A percentile compares a stretch with the other conserved stretches of the same genome.
Conservation (phyloP, 2,329 filamentous ascomycete species). For the Drechslerella stenobrocha region DNA sequence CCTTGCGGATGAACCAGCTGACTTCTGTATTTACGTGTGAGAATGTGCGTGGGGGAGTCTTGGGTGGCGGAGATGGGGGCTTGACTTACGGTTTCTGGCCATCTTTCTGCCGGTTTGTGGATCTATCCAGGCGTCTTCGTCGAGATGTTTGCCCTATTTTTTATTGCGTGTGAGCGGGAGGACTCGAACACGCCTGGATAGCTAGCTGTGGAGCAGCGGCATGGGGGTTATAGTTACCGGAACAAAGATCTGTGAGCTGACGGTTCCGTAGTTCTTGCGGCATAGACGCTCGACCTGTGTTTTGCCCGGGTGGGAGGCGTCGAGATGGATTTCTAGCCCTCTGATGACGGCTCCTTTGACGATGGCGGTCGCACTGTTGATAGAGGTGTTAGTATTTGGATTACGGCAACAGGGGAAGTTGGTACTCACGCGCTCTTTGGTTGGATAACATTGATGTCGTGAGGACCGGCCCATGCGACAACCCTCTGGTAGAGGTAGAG, state of each 20-base stretch:
- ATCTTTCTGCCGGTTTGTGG: slow-evolving; percentile 44
- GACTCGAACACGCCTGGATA: background rate
- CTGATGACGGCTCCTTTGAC: slow-evolving; percentile 44
- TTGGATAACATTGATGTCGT: slow-evolving; percentile 40
- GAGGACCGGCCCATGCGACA: slow-evolving; percentile 36
- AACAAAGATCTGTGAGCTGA: slow-evolving; percentile 47
- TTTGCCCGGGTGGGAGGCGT: slow-evolving; percentile 37
- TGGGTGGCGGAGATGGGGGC: background rate
- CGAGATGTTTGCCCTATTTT: slow-evolving; percentile 27
- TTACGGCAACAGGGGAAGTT: too few relatives aligned
- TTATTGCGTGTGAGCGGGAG: background rate
- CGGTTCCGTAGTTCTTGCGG: slow-evolving; percentile 46
- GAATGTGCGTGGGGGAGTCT: background rate
- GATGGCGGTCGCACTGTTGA: slow-evolving; percentile 39
- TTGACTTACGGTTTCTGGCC: slow-evolving; percentile 40
- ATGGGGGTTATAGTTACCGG: slow-evolving; percentile 9
- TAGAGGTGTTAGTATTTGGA: too few relatives aligned
- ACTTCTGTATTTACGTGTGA: slow-evolving; percentile 19
- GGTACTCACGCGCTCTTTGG: slow-evolving; percentile 41
- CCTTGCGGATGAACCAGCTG: slow-evolving; percentile 48
- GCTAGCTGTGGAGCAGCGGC: too few relatives aligned
- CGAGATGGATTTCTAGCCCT: slow-evolving; percentile 40
- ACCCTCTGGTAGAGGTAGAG: slow-evolving; percentile 50
- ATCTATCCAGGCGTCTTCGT: slow-evolving; percentile 46
- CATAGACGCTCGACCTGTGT: slow-evolving; percentile 43